Evolutionary conservation across 177 flowering plant genomes (phyloP), one percentile per base, ranked within the genome.

Genomic region (Tripterygium wilfordii): DNA sequence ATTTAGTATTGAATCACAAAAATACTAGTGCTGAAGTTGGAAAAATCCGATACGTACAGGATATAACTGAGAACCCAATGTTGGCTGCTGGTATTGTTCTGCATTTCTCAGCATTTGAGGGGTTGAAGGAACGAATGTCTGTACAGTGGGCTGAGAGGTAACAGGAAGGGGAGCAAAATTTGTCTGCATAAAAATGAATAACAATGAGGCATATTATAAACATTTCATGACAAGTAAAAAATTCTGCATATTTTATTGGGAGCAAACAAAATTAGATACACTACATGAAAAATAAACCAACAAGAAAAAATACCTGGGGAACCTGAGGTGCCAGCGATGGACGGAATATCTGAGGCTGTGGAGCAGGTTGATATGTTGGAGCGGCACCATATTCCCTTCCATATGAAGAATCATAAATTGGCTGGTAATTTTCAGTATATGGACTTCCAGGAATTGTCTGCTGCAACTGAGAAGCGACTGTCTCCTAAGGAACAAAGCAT

Each of bases 31-130:
- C n/a, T 18, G n/a, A 21, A 37, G 22, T 17, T 23, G n/a, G 37
- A 27, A 25, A 26, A 19, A 29, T 18, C 47, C 5, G n/a, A n/a
- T 60, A 80, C 91, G 22, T 23, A 92, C 97, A 40, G 88, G 78
- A 63, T 86, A 86, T 24, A 85, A 62, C 60, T 89, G 97, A 55
- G 97, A 77, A 44, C 75, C 88, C 76, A 89, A 61, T 28, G 92
- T 70, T 36, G 94, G 82, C 60, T 80, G 96, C 72, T 87, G 97
- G 68, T 81, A 90, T 60, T 83, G 85, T 38, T 77, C 96, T 38
- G 56, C 75, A 57, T 89, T 83, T 70, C 53, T 76, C 57, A 83
- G 58, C 21, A 23, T 57, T 31, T 77, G 77, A 35, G 86, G 82
- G 57, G 73, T 74, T 56, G 88, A 32, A 52, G 97, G 97, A 61